A percentile compares a stretch with the other conserved stretches of the same genome.
These are phyloP conservation scores for Yarrowia deformans DNA, from an alignment of 805 yeast genomes.

Conservation along the genomic window DNA sequence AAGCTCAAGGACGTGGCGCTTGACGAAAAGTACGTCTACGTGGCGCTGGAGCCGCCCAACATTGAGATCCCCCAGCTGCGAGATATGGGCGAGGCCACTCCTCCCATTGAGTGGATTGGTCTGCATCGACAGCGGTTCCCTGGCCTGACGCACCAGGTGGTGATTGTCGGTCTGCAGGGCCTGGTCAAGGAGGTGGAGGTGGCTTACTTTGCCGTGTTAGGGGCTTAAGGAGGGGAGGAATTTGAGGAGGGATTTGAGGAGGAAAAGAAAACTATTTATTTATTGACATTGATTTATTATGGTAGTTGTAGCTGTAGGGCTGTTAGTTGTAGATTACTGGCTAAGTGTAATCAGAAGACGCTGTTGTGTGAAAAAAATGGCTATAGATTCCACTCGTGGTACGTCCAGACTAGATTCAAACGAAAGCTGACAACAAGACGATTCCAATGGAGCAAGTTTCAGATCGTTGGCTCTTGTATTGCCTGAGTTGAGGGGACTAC, in stretches of 20 bases:
- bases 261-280: background rate
- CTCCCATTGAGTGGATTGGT: conserved; percentile 98
- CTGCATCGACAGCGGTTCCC: conserved; percentile 87
- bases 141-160: conserved; percentile 79
- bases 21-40: conserved; percentile 56
- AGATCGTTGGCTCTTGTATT: too few species aligned
- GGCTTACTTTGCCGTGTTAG: conserved; percentile 24
- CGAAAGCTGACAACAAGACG: too few species aligned
- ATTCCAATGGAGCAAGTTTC: too few species aligned
- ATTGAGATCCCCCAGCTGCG: conserved; percentile 89
- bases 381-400: too few species aligned
- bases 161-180: conserved; percentile 75
- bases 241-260: background rate
- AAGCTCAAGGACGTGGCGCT: conserved; percentile 52
- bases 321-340: too few species aligned
- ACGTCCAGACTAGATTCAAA: too few species aligned
- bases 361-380: too few species aligned
- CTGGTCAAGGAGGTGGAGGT: conserved; percentile 66
- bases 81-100: conserved; percentile 96
- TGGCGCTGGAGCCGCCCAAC: conserved; percentile 74
- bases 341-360: too few species aligned
- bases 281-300: background rate
- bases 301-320: too few species aligned
- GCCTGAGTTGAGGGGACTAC: too few species aligned
- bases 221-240: background rate